Base-by-base conservation (phyloP, 2,329 filamentous ascomycete species). In the Penicillium thymicola region DNA sequence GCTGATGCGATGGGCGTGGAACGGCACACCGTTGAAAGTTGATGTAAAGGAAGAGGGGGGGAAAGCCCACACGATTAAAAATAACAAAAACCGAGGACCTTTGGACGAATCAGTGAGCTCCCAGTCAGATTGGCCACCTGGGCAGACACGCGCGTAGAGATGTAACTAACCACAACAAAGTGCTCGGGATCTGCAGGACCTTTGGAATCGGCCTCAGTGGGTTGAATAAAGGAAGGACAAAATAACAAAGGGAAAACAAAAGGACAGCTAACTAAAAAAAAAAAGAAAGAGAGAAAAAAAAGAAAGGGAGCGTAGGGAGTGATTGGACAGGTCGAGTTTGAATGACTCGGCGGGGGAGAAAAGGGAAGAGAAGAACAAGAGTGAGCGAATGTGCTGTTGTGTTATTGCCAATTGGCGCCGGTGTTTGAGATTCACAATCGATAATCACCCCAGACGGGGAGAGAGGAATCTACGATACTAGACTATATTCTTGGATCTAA, bases 311-410 rank as follows among this genome's bases (percentile, higher is more conserved):
- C 55, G 57, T 63, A 60, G 57, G 60, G 55, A 65, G 54, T 57
- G 60, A 64, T 62, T 60, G 54, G 59, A 66, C 44, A 58, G 56
- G 54, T 62, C 53, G 48, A 58, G 59, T 60, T 61, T 63, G 41
- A 80, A 14, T 32, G 66, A 67, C 67, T 71, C 67, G 66, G 70
- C 66, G 69, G 70, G 69, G 53, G 63, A 69, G 69, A 69, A 67
- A 67, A 66, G 64, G 67, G 57, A 65, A 58, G 51, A 58, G 58
- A 62, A 54, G 25, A 46, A 41, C 34, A 32, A 47, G 49, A 58
- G 44, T 25, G 51, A 57, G 38, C 28, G 55, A 54, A 57, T 30
- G 53, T 46, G 56, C 21, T 51, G 25, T 51, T 51, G 41, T 53
- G 37, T 48, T 59, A 60, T 59, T 62, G 57, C 60, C 62, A 58